A percentile compares a stretch with the other conserved stretches of the same genome.
Conservation (phyloP, 2,329 filamentous ascomycete species). For the Hymenoscyphus linearis region DNA sequence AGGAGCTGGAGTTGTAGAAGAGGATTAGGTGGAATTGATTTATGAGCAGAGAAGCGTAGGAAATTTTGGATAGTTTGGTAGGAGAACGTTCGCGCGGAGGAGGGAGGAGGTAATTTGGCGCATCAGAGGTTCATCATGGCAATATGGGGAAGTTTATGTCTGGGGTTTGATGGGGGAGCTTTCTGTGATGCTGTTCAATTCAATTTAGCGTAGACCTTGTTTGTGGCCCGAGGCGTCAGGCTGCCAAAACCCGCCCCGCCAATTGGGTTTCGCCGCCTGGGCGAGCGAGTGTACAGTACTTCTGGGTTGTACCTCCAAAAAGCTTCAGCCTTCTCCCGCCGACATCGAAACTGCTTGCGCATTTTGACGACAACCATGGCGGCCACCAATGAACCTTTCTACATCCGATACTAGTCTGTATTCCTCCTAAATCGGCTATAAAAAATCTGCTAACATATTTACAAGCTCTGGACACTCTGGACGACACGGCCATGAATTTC, state of each 20-base stretch:
- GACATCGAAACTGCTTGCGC: conserved; percentile 1
- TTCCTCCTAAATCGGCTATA: background rate
- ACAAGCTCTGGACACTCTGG: conserved; percentile 91
- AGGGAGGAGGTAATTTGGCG: conserved; percentile 20
- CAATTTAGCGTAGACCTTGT: conserved; percentile 16
- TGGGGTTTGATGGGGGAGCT: conserved; percentile 6
- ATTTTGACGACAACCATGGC: conserved; percentile 22
- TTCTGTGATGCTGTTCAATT: conserved; percentile 21
- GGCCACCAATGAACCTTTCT: conserved; percentile 68
- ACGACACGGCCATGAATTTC: conserved; percentile 95
- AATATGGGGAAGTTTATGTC: background rate
- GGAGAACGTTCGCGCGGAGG: conserved; percentile 17
- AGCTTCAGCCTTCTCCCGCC: conserved; percentile 22
- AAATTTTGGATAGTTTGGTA: conserved; percentile 8
- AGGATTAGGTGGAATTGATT: conserved; percentile 1
- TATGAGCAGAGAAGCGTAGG: conserved; percentile 13
- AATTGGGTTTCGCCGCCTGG: conserved; percentile 2
- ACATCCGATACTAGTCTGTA: conserved; percentile 92
- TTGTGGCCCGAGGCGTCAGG: conserved; percentile 12
- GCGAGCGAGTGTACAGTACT: too few relatives aligned
- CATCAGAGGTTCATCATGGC: conserved; percentile 24
- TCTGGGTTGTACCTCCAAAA: background rate
- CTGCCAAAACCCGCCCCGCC: conserved; percentile 11
- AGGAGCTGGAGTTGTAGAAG: background rate
- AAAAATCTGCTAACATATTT: conserved; percentile 19